Base-by-base conservation (phyloP, 148 eudicot genomes). In the Cornus kousa region DNA sequence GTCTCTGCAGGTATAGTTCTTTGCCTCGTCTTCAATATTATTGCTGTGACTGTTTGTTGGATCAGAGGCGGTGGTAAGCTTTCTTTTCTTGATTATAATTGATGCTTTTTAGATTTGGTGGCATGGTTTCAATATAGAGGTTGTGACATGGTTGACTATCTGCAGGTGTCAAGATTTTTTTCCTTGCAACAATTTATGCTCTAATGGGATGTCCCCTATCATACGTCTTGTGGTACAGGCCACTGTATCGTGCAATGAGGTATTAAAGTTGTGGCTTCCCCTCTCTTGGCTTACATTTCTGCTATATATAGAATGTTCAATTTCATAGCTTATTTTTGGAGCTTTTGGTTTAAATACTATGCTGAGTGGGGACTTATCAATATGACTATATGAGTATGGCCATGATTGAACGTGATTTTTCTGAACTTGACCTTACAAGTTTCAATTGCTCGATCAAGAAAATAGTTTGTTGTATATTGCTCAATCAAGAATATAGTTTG, bases 211-310 rank as follows among this genome's bases (percentile, higher is more conserved):
- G 84, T 76, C 99, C 99, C 35, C 83, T 94, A 65, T 92, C 98
- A 9, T 96, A 96, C 80, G 83, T 94, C 74, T 74, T 94, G 75
- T 96, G 99, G 99, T 96, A 96, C 80, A 86, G 97, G 78, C 99
- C 99, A 80, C 93, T 96, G 71, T 96, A 96, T 82, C 90, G 91
- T 81, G 99, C 97, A 80, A 92, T 96, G 98, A 96, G 99, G 99
- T 96, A 92, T 40, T 55, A 67, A 20, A 46, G 12, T 67, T 68
- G 40, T 68, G 46, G 62, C 6, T 77, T 66, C 24, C 50, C 31
- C 16, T 68, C 50, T 20, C 23, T 48, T 50, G 39, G 24, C 60
- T 76, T 67, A 16, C 20, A 12, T 57, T 17, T 32, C 12, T 68
- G 66, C 20, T 28, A 20, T 50, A 3, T 40, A 12, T 62, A 50